Conservation (phyloP, 192 early-diverging fungal genomes). For the Mortierella hygrophila region DNA sequence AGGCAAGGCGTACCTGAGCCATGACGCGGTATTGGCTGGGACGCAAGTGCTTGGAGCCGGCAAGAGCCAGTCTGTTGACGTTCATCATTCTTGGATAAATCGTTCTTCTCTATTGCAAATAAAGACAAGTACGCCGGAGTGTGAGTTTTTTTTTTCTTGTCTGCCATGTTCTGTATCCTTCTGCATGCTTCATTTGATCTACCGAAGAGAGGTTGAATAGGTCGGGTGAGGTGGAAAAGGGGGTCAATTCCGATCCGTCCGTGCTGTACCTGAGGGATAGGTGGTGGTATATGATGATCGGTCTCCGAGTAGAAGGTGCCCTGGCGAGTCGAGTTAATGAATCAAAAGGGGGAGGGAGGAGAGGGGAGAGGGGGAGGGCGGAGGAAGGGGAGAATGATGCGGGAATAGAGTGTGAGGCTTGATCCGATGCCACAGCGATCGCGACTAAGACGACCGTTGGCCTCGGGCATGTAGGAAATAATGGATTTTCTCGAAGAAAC, state of each 20-base stretch:
- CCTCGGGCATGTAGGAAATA: conserved; percentile 8
- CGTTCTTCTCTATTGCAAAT: not conserved
- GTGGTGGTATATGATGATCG: not conserved
- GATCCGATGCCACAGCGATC: conserved; percentile 1
- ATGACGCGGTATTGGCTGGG: conserved; percentile 49
- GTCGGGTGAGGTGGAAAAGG: not conserved
- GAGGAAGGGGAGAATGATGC: not conserved
- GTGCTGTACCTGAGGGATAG: not conserved
- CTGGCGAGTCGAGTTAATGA: conserved; percentile 1
- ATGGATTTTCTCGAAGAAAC: not conserved
- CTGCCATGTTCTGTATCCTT: not conserved
- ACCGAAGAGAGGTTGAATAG: not conserved
- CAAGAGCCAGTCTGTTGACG: conserved; percentile 40
- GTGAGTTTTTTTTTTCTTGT: conserved; percentile 2
- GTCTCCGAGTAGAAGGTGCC: conserved; percentile 5
- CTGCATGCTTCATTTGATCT: not conserved
- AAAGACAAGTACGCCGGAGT: too few relatives aligned
- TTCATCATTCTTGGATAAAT: conserved; percentile 32
- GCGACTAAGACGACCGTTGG: not conserved
- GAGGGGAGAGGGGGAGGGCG: not conserved
- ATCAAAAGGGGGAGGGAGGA: not conserved
- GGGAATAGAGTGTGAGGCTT: conserved; percentile 1
- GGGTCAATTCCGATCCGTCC: not conserved
- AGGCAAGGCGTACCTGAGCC: conserved; percentile 32
- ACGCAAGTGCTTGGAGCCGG: conserved; percentile 49